These are phyloP conservation scores for Rhizopogon vinicolor DNA, from an alignment of 768 basidiomycete genomes.

Conservation along the genomic window DNA sequence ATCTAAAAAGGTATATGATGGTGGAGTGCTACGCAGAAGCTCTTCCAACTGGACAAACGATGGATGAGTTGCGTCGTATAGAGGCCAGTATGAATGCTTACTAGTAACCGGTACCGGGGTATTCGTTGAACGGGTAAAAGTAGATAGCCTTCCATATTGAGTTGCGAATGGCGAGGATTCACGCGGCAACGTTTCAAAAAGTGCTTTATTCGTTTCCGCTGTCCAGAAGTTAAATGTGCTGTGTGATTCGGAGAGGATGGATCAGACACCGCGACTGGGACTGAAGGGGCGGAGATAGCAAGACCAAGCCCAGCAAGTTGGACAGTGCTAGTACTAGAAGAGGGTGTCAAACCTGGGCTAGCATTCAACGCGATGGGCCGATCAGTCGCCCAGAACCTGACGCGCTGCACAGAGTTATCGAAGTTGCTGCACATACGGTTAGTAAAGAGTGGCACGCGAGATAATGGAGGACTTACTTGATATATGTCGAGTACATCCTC, in stretches of 20 bases:
- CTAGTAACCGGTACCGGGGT: slow-evolving; percentile 92
- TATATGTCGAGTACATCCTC: slow-evolving; percentile 98
- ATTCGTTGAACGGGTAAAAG: slow-evolving; percentile 94
- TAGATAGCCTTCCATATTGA: slow-evolving; percentile 91
- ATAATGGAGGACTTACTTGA: slow-evolving; percentile 63
- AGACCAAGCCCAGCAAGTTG: slow-evolving; percentile 62
- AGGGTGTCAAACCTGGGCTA: slow-evolving; percentile 45
- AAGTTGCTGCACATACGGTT: slow-evolving; percentile 63
- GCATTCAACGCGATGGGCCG: slow-evolving; percentile 35
- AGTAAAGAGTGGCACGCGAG: slow-evolving; percentile 8
- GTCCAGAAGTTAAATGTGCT: slow-evolving; percentile 65
- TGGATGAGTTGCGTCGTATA: neutral
- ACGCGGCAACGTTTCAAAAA: slow-evolving; percentile 89
- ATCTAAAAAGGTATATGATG: slow-evolving; percentile 65
- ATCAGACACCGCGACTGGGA: slow-evolving; percentile 39
- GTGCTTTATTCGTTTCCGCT: slow-evolving; percentile 82
- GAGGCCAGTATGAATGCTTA: slow-evolving; percentile 35
- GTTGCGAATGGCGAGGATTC: slow-evolving; percentile 87
- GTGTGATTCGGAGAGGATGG: slow-evolving; percentile 36
- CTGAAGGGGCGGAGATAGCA: slow-evolving; percentile 47
- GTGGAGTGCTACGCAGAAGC: slow-evolving; percentile 80
- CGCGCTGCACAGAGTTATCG: slow-evolving; percentile 84
- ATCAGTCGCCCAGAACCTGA: slow-evolving; percentile 80
- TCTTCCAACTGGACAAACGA: slow-evolving; percentile 61
- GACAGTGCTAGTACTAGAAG: slow-evolving; percentile 54